A percentile compares a stretch with the other conserved stretches of the same genome.
These are phyloP conservation scores for Botrytis porri DNA, from an alignment of 2,329 filamentous ascomycete genomes.

Conservation along the genomic window DNA sequence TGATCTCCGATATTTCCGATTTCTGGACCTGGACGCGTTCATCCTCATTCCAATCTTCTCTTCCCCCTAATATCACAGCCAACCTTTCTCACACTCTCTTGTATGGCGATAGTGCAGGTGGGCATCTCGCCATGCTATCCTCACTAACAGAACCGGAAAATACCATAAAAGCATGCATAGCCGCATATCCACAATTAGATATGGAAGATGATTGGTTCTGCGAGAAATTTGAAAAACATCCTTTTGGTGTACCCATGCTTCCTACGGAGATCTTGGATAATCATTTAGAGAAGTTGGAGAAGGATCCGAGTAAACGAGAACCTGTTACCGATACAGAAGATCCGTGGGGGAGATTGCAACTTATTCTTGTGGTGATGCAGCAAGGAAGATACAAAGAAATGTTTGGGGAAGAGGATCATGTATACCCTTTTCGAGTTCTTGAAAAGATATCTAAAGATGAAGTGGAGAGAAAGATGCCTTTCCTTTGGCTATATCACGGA, in stretches of 20 bases:
- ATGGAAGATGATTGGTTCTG: not conserved
- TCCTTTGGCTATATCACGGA: not conserved
- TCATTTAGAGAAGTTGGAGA: not conserved
- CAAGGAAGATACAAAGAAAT: not conserved
- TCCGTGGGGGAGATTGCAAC: not conserved
- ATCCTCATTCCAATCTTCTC: constrained; percentile 27
- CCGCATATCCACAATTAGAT: not conserved
- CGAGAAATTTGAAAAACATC: not conserved
- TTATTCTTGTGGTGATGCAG: not conserved
- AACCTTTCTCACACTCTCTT: constrained; percentile 3
- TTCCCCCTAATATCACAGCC: not conserved
- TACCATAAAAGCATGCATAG: not conserved
- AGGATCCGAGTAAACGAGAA: not conserved
- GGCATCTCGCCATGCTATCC: not conserved
- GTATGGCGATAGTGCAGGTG: constrained; percentile 1
- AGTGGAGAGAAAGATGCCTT: not conserved
- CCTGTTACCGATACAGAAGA: not conserved
- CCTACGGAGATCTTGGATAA: not conserved
- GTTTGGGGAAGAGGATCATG: not conserved
- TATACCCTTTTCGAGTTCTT: not conserved
- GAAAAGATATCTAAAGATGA: not conserved
- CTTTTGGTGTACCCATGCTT: not conserved
- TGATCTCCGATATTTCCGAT: constrained; percentile 46
- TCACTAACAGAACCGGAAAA: not conserved
- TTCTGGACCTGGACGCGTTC: constrained; percentile 47